phyloP scores from a whole-genome alignment of 306 rosid species.

The Pterocarpus macrocarpus region DNA sequence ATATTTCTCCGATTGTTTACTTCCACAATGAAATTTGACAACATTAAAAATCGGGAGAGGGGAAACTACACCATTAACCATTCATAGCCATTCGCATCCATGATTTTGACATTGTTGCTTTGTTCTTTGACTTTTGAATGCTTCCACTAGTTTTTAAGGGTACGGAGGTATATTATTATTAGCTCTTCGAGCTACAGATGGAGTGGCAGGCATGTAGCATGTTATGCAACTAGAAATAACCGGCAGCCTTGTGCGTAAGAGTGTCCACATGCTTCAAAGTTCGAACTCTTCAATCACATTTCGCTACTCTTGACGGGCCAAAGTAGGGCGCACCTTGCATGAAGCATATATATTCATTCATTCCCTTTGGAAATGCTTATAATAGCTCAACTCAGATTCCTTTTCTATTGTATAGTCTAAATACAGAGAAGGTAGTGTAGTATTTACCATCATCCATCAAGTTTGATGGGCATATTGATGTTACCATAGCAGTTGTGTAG shows the following conservation, averaged over 20 bases:
- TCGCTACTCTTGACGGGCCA: too few species aligned
- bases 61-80: neutral
- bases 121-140: neutral
- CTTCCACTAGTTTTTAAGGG: neutral
- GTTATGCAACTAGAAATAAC: neutral
- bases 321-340: too few species aligned
- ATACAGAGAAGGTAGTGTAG: too few species aligned
- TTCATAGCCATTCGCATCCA: neutral
- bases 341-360: too few species aligned
- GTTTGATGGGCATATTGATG: neutral
- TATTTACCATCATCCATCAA: neutral
- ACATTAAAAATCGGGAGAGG: neutral
- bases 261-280: neutral
- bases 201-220: neutral
- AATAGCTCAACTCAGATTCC: too few species aligned
- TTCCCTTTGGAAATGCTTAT: too few species aligned
- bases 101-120: neutral
- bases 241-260: neutral
- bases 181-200: neutral
- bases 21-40: slow-evolving; percentile 5
- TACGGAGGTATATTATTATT: neutral
- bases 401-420: too few species aligned
- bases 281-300: neutral
- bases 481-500: neutral
- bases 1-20: neutral